Conservation (phyloP, 2,329 filamentous ascomycete species). For the Epichloe baconii region DNA sequence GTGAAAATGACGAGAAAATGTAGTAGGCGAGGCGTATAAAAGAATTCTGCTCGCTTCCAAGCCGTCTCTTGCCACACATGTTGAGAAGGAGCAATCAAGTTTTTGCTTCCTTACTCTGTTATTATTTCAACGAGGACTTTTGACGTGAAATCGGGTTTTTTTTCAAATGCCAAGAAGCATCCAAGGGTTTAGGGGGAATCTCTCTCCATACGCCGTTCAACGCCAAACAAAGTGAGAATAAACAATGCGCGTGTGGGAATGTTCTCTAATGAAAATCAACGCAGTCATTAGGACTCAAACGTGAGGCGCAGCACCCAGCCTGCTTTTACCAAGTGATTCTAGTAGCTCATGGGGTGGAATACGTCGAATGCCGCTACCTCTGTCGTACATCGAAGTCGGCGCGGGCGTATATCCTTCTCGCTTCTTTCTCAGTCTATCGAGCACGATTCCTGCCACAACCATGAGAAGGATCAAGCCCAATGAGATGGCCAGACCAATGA, state of each 20-base stretch:
- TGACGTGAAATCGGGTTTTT: no score
- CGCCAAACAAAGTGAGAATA: slow-evolving; percentile 10
- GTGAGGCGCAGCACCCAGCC: slow-evolving; percentile 32
- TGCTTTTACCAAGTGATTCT: slow-evolving; percentile 36
- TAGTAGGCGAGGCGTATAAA: slow-evolving; percentile 10
- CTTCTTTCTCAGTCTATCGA: slow-evolving; percentile 65
- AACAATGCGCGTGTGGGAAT: slow-evolving; percentile 9
- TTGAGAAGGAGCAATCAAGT: background rate
- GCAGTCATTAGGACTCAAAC: slow-evolving; percentile 26
- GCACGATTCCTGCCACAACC: slow-evolving; percentile 58
- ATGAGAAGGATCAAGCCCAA: slow-evolving; percentile 66
- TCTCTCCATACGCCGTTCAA: background rate
- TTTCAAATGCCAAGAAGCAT: no score
- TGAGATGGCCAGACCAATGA: slow-evolving; percentile 69
- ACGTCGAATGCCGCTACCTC: slow-evolving; percentile 42
- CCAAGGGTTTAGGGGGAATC: background rate
- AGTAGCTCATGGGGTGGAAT: slow-evolving; percentile 50
- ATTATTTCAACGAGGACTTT: no score
- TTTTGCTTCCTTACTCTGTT: no score
- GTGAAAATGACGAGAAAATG: slow-evolving; percentile 14
- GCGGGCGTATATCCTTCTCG: slow-evolving; percentile 72
- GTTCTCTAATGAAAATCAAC: slow-evolving; percentile 14
- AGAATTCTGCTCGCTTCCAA: background rate
- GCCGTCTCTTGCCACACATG: background rate
- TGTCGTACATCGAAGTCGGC: slow-evolving; percentile 51